Conservation (phyloP, 305 asterid species). For the Euphrasia arctica region DNA sequence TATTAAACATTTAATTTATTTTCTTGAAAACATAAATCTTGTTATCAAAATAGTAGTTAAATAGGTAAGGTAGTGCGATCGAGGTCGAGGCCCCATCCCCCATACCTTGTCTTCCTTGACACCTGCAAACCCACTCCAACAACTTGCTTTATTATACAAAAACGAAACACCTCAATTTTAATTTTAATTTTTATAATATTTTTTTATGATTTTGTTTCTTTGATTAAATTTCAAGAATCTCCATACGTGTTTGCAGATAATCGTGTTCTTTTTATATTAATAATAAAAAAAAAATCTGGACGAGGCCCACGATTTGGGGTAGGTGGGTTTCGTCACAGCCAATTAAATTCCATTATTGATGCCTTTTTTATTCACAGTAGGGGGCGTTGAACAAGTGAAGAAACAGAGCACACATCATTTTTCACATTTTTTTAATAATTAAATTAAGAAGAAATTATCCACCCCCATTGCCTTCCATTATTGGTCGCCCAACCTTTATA, state of each 20-base stretch:
- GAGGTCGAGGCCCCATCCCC: too few relatives aligned
- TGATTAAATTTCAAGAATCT: too few relatives aligned
- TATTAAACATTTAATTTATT: too few relatives aligned
- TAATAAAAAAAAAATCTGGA: constrained; percentile 10
- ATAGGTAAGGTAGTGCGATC: too few relatives aligned
- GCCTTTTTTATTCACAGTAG: constrained; percentile 24
- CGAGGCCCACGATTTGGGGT: constrained; percentile 55
- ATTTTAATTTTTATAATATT: too few relatives aligned
- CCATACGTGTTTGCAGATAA: background rate
- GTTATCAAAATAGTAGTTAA: too few relatives aligned
- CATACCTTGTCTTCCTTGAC: too few relatives aligned
- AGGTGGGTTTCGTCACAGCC: constrained; percentile 50
- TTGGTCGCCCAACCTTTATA: constrained; percentile 53
- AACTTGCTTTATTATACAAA: too few relatives aligned
- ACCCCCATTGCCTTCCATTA: constrained; percentile 36
- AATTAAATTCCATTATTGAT: constrained; percentile 12
- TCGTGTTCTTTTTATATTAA: background rate
- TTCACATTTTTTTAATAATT: constrained; percentile 2
- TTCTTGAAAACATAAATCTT: too few relatives aligned
- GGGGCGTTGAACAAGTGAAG: constrained; percentile 26
- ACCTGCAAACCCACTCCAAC: too few relatives aligned
- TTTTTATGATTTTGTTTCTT: too few relatives aligned
- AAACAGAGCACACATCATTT: constrained; percentile 9
- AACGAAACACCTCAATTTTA: too few relatives aligned
- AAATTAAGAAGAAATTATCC: background rate